These are phyloP conservation scores for Fusarium beomiforme DNA, from an alignment of 2,329 filamentous ascomycete species.

Conservation along the genomic window DNA sequence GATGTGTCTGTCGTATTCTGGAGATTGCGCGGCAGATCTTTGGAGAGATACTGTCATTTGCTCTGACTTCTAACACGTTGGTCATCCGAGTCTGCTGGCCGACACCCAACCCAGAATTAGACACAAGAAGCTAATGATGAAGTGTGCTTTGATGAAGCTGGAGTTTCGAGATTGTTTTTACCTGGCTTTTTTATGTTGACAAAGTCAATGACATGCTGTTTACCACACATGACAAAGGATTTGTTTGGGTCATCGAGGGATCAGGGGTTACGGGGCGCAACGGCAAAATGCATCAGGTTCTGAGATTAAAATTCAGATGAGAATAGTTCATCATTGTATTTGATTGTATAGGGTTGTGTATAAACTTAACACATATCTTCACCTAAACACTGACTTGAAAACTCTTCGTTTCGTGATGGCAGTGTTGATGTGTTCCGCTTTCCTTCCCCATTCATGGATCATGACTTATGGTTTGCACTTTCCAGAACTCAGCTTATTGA, in stretches of 20 bases:
- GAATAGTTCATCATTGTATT: constrained; percentile 31
- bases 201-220: constrained; percentile 24
- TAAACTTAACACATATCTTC: not conserved
- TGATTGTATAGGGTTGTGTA: constrained; percentile 20
- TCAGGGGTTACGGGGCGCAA: constrained; percentile 37
- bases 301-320: constrained; percentile 39
- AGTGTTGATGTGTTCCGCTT: not conserved
- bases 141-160: constrained; percentile 38
- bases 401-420: not conserved
- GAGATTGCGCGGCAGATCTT: not conserved
- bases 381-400: not conserved
- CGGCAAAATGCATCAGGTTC: constrained; percentile 38
- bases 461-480: not conserved
- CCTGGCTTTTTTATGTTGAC: constrained; percentile 24
- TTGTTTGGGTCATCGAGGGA: constrained; percentile 31
- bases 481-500: not conserved
- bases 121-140: constrained; percentile 32
- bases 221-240: constrained; percentile 26
- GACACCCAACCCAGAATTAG: not conserved
- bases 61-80: constrained; percentile 1
- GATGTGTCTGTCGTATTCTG: constrained; percentile 4
- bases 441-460: not conserved
- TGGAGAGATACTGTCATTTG: not conserved
- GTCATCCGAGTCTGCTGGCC: not conserved
- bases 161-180: constrained; percentile 45